Percentiles rank a stretch among this genome's conserved stretches.
phyloP scores from a whole-genome alignment of 2,329 filamentous ascomycete species.

The Fusarium redolens region DNA sequence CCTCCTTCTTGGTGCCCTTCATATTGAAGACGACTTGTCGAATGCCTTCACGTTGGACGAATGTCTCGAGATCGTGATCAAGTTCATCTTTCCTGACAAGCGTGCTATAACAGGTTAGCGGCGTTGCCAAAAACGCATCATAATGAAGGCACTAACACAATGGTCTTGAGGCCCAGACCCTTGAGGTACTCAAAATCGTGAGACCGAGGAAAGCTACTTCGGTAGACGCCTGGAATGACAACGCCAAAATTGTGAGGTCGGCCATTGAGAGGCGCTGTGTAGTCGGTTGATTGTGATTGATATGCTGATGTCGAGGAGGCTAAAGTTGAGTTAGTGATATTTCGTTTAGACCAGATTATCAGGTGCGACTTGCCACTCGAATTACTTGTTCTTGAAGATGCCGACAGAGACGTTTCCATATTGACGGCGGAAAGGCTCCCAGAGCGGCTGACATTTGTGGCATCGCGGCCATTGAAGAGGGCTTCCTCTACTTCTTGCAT shows the following conservation, averaged over 20 bases:
- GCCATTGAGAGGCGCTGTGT: constrained; percentile 44
- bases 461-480: constrained; percentile 33
- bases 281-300: constrained; percentile 27
- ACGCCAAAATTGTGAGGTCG: constrained; percentile 79
- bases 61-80: constrained; percentile 64
- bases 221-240: constrained; percentile 79
- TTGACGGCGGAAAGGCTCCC: constrained; percentile 21
- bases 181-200: constrained; percentile 78
- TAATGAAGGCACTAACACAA: constrained; percentile 69
- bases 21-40: constrained; percentile 80
- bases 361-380: constrained; percentile 30
- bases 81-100: constrained; percentile 72
- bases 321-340: constrained; percentile 20
- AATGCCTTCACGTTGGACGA: constrained; percentile 75
- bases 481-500: constrained; percentile 44
- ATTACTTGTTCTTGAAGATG: constrained; percentile 26
- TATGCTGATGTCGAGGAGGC: constrained; percentile 34
- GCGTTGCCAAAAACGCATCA: not conserved
- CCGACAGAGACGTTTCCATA: constrained; percentile 30
- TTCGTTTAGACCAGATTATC: not conserved
- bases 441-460: constrained; percentile 25
- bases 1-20: constrained; percentile 87
- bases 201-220: constrained; percentile 81
- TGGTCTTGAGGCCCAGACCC: constrained; percentile 77
- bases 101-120: constrained; percentile 57